Evolutionary conservation across 2,329 filamentous ascomycete genomes (phyloP), one percentile per base, ranked within the genome.

Genomic region (Hypoxylon sp.): DNA sequence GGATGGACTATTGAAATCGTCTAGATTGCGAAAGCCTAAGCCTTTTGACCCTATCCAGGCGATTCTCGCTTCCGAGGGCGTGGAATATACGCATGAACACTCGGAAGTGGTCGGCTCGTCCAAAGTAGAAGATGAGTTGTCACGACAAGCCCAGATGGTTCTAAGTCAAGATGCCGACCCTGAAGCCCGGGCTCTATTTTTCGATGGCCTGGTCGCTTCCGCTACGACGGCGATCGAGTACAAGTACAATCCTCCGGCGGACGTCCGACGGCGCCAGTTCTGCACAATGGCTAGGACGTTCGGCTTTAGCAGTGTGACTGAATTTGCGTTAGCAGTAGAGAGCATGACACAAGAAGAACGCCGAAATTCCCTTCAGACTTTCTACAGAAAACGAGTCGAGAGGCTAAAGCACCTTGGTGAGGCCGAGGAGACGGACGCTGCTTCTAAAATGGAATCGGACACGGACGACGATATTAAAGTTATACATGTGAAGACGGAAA

Each of bases 61-160:
- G 2, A 98, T 99, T 60, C 84, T 99, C 1, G 87, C 91, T 2
- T 86, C 88, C 6, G 92, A 91, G 0, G 95, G 95, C 1, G 93
- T 99, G 0, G 88, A 95, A 69, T 99, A 99, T 73, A 96, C 92
- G 0, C 95, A 99, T 70, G 90, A 98, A 67, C 99, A 99, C 72
- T 92, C 91, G 1, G 93, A 99, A 74, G 93, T 99, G 11, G 86
- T 99, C 54, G 95, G 95, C 9, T 89, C 91, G 0, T 95, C 90
- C n/a, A 91, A 89, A 66, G 84, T 97, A n/a, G 95, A 99, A 75
- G 89, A 90, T 62, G 85, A 88, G 55, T 83, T 99, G 4, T 93
- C 90, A 41, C 87, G 88, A 17, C 86, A 85, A 37, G 95, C 94
- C 3, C 86, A 89, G 69, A 81, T 88, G 69, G 78, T 79, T 0